A percentile compares a stretch with the other conserved stretches of the same genome.
Evolutionary conservation across 257 asterid genomes (phyloP).

Genomic region (Capsicum baccatum): DNA sequence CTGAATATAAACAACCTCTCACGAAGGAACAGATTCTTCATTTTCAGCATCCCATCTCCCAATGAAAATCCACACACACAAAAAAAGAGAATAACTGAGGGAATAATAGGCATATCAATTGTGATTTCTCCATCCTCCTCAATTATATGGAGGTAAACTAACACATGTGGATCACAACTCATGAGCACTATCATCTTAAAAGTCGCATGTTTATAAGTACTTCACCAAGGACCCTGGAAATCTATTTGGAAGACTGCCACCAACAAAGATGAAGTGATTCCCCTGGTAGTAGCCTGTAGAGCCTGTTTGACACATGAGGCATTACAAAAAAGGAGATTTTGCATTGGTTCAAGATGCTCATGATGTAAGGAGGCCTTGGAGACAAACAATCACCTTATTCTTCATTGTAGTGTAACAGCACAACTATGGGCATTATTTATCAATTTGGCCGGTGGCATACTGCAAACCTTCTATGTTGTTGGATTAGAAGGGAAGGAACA

Average conservation of each 20-base stretch:
- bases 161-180: neutral
- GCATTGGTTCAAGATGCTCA: neutral
- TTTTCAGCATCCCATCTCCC: neutral
- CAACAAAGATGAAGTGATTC: constrained; percentile 1
- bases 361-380: neutral
- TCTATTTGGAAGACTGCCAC: constrained; percentile 5
- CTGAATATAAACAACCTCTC: constrained; percentile 3
- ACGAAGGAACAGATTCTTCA: neutral
- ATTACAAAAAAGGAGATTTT: neutral
- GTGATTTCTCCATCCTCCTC: neutral
- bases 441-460: constrained; percentile 1
- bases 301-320: neutral
- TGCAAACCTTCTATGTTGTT: neutral
- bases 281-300: neutral
- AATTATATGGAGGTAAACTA: neutral
- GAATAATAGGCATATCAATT: neutral
- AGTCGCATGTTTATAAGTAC: neutral
- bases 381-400: neutral
- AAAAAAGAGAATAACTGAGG: constrained; percentile 12
- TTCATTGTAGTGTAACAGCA: neutral
- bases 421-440: neutral
- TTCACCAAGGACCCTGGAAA: constrained; percentile 1
- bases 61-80: neutral
- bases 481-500: neutral
- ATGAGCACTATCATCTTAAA: neutral